Percentiles rank a stretch among this genome's conserved stretches.
Conservation (phyloP, 2,329 filamentous ascomycete genomes). For the Diaporthe australafricana region DNA sequence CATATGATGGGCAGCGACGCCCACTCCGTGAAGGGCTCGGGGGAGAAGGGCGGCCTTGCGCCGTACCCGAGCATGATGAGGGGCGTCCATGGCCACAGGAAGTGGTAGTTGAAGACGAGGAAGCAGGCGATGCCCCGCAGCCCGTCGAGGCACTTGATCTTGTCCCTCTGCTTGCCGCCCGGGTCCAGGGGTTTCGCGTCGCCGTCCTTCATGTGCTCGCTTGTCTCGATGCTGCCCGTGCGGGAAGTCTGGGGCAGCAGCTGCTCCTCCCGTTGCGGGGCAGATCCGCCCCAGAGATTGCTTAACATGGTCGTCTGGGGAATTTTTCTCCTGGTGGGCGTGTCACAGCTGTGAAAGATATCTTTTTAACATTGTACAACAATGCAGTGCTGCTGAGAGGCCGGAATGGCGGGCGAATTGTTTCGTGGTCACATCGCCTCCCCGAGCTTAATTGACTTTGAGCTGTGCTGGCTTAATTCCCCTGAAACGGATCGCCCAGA, state of each 20-base stretch:
- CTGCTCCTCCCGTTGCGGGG: slow-evolving; percentile 1
- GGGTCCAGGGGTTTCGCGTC: slow-evolving; percentile 23
- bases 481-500: slow-evolving; percentile 26
- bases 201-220: neutral
- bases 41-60: slow-evolving; percentile 49
- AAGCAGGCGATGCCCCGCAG: slow-evolving; percentile 56
- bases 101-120: slow-evolving; percentile 57
- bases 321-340: neutral
- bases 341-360: neutral
- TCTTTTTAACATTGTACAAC: neutral
- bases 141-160: slow-evolving; percentile 54
- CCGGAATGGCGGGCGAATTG: neutral
- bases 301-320: slow-evolving; percentile 8
- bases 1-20: slow-evolving; percentile 53
- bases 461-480: slow-evolving; percentile 20
- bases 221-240: neutral
- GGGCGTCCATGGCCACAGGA: slow-evolving; percentile 54
- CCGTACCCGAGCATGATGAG: slow-evolving; percentile 55
- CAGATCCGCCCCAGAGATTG: slow-evolving; percentile 26
- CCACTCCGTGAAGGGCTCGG: slow-evolving; percentile 49
- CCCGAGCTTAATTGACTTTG: neutral
- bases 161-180: slow-evolving; percentile 43
- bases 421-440: neutral
- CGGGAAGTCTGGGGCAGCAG: slow-evolving; percentile 23
- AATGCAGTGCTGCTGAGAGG: neutral